Percentiles rank a stretch among this genome's conserved stretches.
phyloP scores from a whole-genome alignment of 352 stramenopile genomes.

The Plasmopara halstedii region DNA sequence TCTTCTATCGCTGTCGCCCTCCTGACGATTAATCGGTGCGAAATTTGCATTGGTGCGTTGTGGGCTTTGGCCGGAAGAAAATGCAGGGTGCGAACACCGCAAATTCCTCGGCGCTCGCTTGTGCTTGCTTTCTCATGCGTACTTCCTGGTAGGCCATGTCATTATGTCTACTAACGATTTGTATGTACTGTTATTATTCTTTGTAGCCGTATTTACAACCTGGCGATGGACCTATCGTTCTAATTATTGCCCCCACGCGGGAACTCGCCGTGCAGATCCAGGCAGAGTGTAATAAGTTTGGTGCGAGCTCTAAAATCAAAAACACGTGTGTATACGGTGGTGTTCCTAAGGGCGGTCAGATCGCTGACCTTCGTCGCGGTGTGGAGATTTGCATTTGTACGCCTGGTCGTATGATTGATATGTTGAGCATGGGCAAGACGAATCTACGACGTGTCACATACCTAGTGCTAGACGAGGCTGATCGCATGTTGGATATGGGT shows the following conservation, averaged over 20 bases:
- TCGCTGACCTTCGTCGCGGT: constrained; percentile 70
- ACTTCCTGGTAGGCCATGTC: background rate
- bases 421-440: constrained; percentile 94
- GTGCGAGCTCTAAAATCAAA: constrained; percentile 95
- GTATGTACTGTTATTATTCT: constrained; percentile 12
- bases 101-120: constrained; percentile 35
- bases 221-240: constrained; percentile 98
- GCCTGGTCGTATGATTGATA: constrained; percentile 97
- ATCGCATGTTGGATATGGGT: constrained; percentile 95
- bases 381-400: constrained; percentile 89
- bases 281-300: constrained; percentile 98
- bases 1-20: constrained; percentile 21
- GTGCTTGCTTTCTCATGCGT: constrained; percentile 34
- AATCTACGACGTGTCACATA: constrained; percentile 97
- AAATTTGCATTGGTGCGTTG: constrained; percentile 36
- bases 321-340: constrained; percentile 99
- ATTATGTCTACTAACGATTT: constrained; percentile 21
- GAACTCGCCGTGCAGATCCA: constrained; percentile 99
- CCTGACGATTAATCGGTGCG: constrained; percentile 25
- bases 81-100: constrained; percentile 38
- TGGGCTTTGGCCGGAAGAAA: constrained; percentile 32
- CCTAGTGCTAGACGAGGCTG: constrained; percentile 98
- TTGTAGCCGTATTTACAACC: constrained; percentile 87
- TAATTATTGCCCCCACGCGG: constrained; percentile 97
- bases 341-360: constrained; percentile 93